phyloP scores from a whole-genome alignment of 495 filamentous ascomycete genomes.

The Aspergillus panamensis region DNA sequence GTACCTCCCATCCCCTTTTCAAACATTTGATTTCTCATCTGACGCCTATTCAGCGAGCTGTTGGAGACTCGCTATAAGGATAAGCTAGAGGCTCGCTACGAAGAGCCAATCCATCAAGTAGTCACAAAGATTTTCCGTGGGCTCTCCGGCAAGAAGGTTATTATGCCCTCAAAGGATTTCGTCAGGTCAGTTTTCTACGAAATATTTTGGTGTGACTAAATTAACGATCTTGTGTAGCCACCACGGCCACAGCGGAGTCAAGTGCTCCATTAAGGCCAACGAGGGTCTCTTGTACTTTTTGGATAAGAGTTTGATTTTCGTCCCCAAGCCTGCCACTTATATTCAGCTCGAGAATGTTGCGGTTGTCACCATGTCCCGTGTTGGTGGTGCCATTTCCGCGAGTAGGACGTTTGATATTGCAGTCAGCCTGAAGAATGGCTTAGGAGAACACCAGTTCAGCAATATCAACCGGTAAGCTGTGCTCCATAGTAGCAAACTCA shows the following conservation, averaged over 20 bases:
- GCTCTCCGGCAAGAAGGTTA: constrained; percentile 88
- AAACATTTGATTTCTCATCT: constrained; percentile 10
- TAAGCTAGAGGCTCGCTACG: constrained; percentile 82
- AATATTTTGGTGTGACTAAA: background rate
- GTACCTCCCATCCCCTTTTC: constrained; percentile 25
- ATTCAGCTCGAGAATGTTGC: constrained; percentile 88
- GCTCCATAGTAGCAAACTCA: constrained; percentile 4
- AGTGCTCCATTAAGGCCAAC: constrained; percentile 98
- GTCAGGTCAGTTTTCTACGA: constrained; percentile 46
- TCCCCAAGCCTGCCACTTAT: constrained; percentile 96
- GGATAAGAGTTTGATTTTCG: constrained; percentile 98
- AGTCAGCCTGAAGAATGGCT: constrained; percentile 73
- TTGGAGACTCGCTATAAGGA: constrained; percentile 83
- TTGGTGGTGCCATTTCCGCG: constrained; percentile 89
- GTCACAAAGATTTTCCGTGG: constrained; percentile 93
- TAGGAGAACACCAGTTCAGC: constrained; percentile 88
- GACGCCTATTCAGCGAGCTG: constrained; percentile 43
- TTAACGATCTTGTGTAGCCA: constrained; percentile 51
- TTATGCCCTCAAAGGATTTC: constrained; percentile 91
- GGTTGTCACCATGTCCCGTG: constrained; percentile 90
- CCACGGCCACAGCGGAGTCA: constrained; percentile 90
- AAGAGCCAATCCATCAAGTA: constrained; percentile 85
- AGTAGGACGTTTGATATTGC: constrained; percentile 97
- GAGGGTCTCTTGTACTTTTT: constrained; percentile 96
- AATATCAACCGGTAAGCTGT: constrained; percentile 84